A percentile compares a stretch with the other conserved stretches of the same genome.
These are phyloP conservation scores for Pecoramyces ruminantium DNA, from an alignment of 192 early-diverging fungal species.

Conservation along the genomic window DNA sequence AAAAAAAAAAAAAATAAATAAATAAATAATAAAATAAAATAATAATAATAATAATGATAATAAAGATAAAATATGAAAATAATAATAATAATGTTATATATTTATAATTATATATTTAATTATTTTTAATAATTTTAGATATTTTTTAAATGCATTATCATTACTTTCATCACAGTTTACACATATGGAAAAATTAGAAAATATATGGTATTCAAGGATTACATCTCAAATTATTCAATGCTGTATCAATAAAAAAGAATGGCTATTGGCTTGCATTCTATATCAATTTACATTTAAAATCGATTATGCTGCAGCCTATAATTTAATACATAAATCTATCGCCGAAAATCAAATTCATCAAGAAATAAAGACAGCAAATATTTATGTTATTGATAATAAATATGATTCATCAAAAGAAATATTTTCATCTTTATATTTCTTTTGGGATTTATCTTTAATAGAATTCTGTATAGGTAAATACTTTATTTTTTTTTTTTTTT, in stretches of 20 bases:
- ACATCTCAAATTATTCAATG: not conserved
- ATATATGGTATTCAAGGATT: not conserved
- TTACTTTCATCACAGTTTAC: not conserved
- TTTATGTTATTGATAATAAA: not conserved
- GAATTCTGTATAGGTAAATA: not conserved
- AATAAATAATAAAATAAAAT: too few relatives aligned
- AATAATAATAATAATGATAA: too few relatives aligned
- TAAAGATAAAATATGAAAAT: too few relatives aligned
- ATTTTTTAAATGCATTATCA: not conserved
- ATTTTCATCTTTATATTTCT: not conserved
- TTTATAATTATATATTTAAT: too few relatives aligned
- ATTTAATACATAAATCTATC: not conserved
- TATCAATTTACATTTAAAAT: not conserved
- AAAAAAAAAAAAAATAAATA: too few relatives aligned
- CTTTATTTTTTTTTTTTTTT: too few relatives aligned
- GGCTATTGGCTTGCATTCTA: not conserved
- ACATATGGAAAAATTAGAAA: not conserved
- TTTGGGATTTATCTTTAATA: not conserved
- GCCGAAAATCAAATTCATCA: not conserved
- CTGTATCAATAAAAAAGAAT: not conserved
- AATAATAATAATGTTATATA: too few relatives aligned
- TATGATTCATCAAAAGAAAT: not conserved
- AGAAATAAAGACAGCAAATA: not conserved
- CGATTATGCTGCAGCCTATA: not conserved
- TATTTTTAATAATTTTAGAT: not conserved